These are phyloP conservation scores for Xylaria intraflava DNA, from an alignment of 495 filamentous ascomycete genomes.

Conservation along the genomic window DNA sequence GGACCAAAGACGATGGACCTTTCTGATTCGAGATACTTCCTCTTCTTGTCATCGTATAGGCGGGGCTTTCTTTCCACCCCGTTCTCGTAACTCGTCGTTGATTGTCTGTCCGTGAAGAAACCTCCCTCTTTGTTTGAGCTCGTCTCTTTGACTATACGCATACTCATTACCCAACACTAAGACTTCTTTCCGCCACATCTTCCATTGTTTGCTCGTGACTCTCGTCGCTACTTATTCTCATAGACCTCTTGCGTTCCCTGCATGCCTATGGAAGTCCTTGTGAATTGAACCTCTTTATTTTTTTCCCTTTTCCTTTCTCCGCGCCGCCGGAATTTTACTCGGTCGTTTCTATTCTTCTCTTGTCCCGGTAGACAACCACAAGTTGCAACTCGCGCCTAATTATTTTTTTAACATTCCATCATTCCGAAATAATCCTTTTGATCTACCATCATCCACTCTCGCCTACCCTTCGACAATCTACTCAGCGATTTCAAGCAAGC, in stretches of 20 bases:
- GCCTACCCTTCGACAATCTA: not conserved
- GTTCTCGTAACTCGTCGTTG: slow-evolving; percentile 5
- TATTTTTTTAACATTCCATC: slow-evolving; percentile 1
- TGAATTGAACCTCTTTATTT: slow-evolving; percentile 14
- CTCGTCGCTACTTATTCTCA: slow-evolving; percentile 17
- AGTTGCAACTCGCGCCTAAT: slow-evolving; percentile 11
- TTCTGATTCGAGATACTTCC: not conserved
- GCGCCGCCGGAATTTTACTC: slow-evolving; percentile 1
- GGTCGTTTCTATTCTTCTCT: not conserved
- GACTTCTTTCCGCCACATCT: slow-evolving; percentile 5
- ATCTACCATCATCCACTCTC: not conserved
- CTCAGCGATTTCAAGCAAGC: not conserved
- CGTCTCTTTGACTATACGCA: slow-evolving; percentile 5
- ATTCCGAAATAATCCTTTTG: slow-evolving; percentile 1
- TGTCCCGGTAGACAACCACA: not conserved
- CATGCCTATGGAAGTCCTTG: slow-evolving; percentile 8
- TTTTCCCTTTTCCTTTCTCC: not conserved
- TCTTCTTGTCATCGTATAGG: slow-evolving; percentile 11
- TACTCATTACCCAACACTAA: slow-evolving; percentile 7
- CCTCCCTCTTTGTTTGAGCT: slow-evolving; percentile 7
- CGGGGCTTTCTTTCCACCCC: slow-evolving; percentile 2
- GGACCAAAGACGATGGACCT: slow-evolving; percentile 21
- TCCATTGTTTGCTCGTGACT: slow-evolving; percentile 22
- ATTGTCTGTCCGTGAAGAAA: slow-evolving; percentile 6
- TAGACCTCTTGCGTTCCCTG: slow-evolving; percentile 8